Evolutionary conservation across 176 grass and related monocot genomes (phyloP).

Genomic region (Carex littledalei): DNA sequence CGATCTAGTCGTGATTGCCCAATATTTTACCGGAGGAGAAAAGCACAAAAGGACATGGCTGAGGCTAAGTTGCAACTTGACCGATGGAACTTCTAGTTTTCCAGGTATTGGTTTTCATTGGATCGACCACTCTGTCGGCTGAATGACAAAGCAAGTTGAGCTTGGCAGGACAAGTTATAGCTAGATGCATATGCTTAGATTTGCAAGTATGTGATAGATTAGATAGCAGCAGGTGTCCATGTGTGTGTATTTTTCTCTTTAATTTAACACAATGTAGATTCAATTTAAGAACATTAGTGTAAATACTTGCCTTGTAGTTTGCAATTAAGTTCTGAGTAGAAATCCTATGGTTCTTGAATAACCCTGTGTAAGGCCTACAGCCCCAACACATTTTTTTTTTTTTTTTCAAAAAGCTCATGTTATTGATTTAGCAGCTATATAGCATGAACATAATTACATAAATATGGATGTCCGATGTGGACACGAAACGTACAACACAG

Average conservation of each 20-base stretch:
- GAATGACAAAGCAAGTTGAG: background rate
- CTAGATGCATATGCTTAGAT: background rate
- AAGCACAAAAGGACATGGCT: conserved; percentile 97
- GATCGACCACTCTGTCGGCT: background rate
- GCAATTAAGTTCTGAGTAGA: background rate
- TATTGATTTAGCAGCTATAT: too few species aligned
- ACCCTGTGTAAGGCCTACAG: background rate
- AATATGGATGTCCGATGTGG: too few species aligned
- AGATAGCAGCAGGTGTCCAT: background rate
- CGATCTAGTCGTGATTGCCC: conserved; percentile 82
- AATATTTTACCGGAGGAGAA: conserved; percentile 89
- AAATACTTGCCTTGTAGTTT: conserved; percentile 14
- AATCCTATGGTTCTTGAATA: background rate
- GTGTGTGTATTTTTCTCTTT: background rate
- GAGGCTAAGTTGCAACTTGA: conserved; percentile 91
- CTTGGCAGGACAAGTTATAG: background rate
- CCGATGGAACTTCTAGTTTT: conserved; percentile 78
- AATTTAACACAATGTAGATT: background rate
- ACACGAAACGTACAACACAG: too few species aligned
- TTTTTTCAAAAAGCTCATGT: too few species aligned
- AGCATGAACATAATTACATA: too few species aligned
- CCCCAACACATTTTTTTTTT: background rate
- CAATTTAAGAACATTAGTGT: background rate
- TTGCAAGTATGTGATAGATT: background rate
- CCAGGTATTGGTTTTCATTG: background rate